Base-by-base conservation (phyloP, 768 basidiomycete species). In the Erythrobasidium yunnanense region DNA sequence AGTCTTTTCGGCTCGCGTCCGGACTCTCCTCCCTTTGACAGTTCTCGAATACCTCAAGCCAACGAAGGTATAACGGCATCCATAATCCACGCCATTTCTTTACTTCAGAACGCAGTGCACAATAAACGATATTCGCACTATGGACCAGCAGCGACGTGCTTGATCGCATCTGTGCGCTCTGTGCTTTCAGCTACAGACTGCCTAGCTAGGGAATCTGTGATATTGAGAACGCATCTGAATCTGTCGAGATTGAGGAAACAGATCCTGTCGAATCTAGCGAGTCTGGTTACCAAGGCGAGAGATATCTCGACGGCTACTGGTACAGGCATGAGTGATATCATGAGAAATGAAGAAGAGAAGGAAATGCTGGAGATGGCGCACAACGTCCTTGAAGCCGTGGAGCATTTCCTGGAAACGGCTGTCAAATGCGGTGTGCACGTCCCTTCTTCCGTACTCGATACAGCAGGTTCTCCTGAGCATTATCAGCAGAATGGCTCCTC, bases 121-220 rank as follows among this genome's bases (percentile, higher is more conserved):
- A 80, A 83, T n/a, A 84, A 84, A 71, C 84, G 88, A 50, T 77
- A 83, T 27, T 78, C 84, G 1, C 93, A 97, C 76, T 92, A 90
- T 72, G 89, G 91, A 73, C 91, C 93, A 4, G 87, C 90, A 1
- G 89, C 92, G 0, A 92, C 91, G 15, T 91, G 73, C 76, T 87
- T 97, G 67, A 91, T 99, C 70, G 90, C 90, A 13, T 89, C 88
- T 58, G 90, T 97, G 51, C 86, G 92, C 32, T 83, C 85, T 29
- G 86, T 93, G 18, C 81, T 99, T 47, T 83, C 85, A 29, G 82
- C 86, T 11, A 85, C 89, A 17, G 87, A 87, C 66, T 92, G 89
- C 62, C 80, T 95, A 23, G 83, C 85, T 42, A 85, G 88, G 49
- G 89, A 93, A 69, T 86, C 89, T 0, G 80, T 81, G 0, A 77